Percentiles rank a stretch among this genome's conserved stretches.
Conservation (phyloP, 83 land plant species). For the Diphasiastrum complanatum region DNA sequence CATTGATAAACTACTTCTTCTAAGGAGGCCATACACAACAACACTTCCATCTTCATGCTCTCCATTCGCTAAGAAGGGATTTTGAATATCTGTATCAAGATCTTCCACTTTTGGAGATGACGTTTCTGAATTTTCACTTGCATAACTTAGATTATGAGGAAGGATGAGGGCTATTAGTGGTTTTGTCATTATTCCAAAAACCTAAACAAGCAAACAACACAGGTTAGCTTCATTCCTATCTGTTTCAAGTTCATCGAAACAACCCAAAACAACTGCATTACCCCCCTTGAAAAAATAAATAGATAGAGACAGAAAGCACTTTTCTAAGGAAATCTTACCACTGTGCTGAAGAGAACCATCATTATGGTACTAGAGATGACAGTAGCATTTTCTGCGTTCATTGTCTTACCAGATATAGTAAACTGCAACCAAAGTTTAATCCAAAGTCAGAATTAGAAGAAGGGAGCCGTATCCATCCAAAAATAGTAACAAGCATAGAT, state of each 20-base stretch:
- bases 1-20: conserved; percentile 28
- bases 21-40: background rate
- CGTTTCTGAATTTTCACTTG: conserved; percentile 8
- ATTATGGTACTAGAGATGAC: background rate
- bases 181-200: conserved; percentile 18
- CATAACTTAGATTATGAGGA: conserved; percentile 15
- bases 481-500: no score
- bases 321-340: no score
- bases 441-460: no score
- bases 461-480: no score
- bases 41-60: conserved; percentile 7
- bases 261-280: no score
- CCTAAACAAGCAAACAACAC: conserved; percentile 5
- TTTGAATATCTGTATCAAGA: conserved; percentile 1
- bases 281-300: no score
- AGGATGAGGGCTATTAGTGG: conserved; percentile 9
- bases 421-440: conserved; percentile 1
- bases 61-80: conserved; percentile 9
- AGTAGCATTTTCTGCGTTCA: conserved; percentile 6
- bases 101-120: conserved; percentile 8
- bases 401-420: conserved; percentile 1
- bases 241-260: no score
- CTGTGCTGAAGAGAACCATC: conserved; percentile 5
- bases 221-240: no score
- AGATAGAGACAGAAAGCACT: no score